Evolutionary conservation across 1,284 basidiomycete species (phyloP), one percentile per base, ranked within the genome.

Genomic region (Agroathelia rolfsii): DNA sequence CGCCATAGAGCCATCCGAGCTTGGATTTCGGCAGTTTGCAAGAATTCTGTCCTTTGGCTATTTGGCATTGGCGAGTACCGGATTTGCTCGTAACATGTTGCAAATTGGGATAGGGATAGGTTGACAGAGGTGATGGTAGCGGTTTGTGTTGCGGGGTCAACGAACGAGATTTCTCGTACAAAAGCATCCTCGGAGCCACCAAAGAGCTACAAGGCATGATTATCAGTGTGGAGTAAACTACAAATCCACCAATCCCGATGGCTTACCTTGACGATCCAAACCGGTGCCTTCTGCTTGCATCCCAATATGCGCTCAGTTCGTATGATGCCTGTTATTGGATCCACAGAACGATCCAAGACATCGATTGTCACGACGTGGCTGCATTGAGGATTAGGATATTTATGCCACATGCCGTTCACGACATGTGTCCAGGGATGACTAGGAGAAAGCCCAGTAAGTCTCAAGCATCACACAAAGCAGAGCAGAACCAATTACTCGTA

Each of bases 301-400:
- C 83, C 85, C 43, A 90, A 53, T 39, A 90, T 69, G 38, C 87
- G 70, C 56, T 90, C 86, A 31, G 87, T 92, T 42, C 93, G 72
- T 45, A 96, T 76, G 38, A 93, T 69, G 17, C 90, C 92, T 9
- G 88, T 89, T 32, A 66, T 54, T 13, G 84, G 73, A 58, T 95
- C 82, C 19, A 95, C 69, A 6, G 78, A 69, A 40, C 89, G 77
- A 55, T 86, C 80, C 34, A 95, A 45, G 13, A 90, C 88, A 56
- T 96, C 92, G 47, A 96, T 76, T 41, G 83, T 86, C 45, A 87
- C 68, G 43, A 96, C 93, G 56, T 96, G 92, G 6, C 84, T 76
- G 50, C 90, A 89, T 49, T 84, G 80, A 28, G 88, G 84, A 54
- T 95, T 95, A 28, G 92, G 92, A 56, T 96, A 96, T 66, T 96